phyloP scores from a whole-genome alignment of 345 rosid genomes.

The Salix koriyanagi region DNA sequence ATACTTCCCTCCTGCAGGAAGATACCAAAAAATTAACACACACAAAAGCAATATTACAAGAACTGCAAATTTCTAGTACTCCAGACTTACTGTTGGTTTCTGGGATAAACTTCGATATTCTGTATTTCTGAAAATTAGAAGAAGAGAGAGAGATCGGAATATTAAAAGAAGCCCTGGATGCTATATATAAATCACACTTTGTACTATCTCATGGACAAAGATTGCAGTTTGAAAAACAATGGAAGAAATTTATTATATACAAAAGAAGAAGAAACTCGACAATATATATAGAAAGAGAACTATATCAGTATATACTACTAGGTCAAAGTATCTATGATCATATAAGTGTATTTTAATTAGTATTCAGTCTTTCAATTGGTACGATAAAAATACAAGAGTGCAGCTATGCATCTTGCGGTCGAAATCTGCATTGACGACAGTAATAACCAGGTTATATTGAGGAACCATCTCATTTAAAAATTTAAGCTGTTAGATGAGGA shows the following conservation, averaged over 20 bases:
- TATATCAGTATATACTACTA: not conserved
- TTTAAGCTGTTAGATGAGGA: too few relatives aligned
- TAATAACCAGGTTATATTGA: not conserved
- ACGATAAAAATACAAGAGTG: not conserved
- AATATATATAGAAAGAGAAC: not conserved
- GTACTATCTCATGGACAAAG: not conserved
- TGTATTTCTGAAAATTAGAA: slow-evolving; percentile 47
- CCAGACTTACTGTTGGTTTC: slow-evolving; percentile 44
- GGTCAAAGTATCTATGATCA: not conserved
- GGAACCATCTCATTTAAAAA: too few relatives aligned
- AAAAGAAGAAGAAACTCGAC: not conserved
- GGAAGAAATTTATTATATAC: not conserved
- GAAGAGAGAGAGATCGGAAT: not conserved
- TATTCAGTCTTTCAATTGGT: not conserved
- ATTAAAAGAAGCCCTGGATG: not conserved
- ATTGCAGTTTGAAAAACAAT: not conserved
- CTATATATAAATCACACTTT: not conserved
- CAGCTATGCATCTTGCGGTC: not conserved
- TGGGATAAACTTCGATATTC: slow-evolving; percentile 51
- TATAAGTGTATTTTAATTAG: not conserved
- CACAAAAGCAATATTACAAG: not conserved
- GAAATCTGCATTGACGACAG: not conserved
- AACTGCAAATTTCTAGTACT: not conserved
- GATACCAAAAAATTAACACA: not conserved
- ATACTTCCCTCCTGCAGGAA: slow-evolving; percentile 40